Conservation (phyloP, 1,284 basidiomycete genomes). For the Ganoderma multipileum region DNA sequence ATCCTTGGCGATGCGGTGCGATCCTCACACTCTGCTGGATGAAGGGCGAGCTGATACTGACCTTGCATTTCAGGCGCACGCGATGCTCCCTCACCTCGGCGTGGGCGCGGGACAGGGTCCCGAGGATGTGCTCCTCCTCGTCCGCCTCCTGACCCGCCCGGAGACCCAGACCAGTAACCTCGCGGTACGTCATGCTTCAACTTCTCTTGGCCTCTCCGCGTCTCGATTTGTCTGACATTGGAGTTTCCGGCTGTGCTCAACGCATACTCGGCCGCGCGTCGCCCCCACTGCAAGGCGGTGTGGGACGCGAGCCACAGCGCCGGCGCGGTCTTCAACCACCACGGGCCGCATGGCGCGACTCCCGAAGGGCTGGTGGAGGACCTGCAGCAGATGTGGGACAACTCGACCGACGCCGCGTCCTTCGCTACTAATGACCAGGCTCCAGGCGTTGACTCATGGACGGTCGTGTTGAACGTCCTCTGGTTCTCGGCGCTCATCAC, state of each 20-base stretch:
- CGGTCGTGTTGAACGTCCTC: too few relatives aligned
- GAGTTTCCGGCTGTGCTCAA: slow-evolving; percentile 46
- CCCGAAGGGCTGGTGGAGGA: slow-evolving; percentile 35
- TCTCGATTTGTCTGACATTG: background rate
- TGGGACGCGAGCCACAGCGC: slow-evolving; percentile 45
- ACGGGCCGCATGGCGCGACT: slow-evolving; percentile 31
- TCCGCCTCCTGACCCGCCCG: slow-evolving; percentile 55
- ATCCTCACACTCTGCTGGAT: too few relatives aligned
- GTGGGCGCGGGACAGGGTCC: slow-evolving; percentile 69
- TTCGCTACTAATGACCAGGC: too few relatives aligned
- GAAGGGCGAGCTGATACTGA: background rate
- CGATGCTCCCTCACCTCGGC: slow-evolving; percentile 65
- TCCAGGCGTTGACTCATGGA: too few relatives aligned
- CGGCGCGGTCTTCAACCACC: slow-evolving; percentile 43
- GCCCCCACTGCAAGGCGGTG: slow-evolving; percentile 53
- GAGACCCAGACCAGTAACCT: slow-evolving; percentile 51
- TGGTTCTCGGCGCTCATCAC: too few relatives aligned
- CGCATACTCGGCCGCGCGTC: slow-evolving; percentile 52
- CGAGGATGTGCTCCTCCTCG: slow-evolving; percentile 64
- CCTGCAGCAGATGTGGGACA: slow-evolving; percentile 49
- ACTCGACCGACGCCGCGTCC: too few relatives aligned
- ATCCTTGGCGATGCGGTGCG: slow-evolving; percentile 67
- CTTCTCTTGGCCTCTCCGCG: too few relatives aligned
- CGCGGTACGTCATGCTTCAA: slow-evolving; percentile 43
- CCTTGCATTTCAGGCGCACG: slow-evolving; percentile 52